A percentile compares a stretch with the other conserved stretches of the same genome.
phyloP scores from a whole-genome alignment of 495 filamentous ascomycete species.

The Aspergillus baeticus region DNA sequence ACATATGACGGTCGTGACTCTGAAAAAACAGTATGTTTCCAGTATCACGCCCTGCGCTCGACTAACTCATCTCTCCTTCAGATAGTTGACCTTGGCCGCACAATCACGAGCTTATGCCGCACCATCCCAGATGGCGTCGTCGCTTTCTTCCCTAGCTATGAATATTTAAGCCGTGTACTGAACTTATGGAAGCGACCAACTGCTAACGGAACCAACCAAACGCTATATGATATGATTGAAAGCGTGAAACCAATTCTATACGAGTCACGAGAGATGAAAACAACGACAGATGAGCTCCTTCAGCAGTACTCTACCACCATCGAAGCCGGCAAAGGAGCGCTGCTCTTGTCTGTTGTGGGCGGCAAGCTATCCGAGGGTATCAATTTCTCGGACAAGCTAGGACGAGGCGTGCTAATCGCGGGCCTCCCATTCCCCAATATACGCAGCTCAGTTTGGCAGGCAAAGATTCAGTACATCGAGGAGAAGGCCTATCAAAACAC shows the following conservation, averaged over 20 bases:
- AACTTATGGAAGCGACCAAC: constrained; percentile 59
- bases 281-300: constrained; percentile 63
- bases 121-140: constrained; percentile 87
- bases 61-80: constrained; percentile 23
- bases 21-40: constrained; percentile 47
- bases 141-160: constrained; percentile 95
- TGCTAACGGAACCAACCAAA: constrained; percentile 27
- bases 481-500: constrained; percentile 52
- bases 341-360: constrained; percentile 91
- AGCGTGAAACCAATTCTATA: constrained; percentile 65
- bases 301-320: constrained; percentile 70
- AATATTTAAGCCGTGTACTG: constrained; percentile 76
- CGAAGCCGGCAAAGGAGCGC: constrained; percentile 63
- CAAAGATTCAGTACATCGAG: constrained; percentile 84
- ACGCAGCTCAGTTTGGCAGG: constrained; percentile 86
- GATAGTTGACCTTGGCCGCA: constrained; percentile 74
- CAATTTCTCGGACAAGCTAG: constrained; percentile 92
- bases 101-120: constrained; percentile 66
- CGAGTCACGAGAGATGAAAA: constrained; percentile 55
- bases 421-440: constrained; percentile 94
- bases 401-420: constrained; percentile 83
- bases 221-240: constrained; percentile 39
- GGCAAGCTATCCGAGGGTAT: constrained; percentile 96
- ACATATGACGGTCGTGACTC: constrained; percentile 73
- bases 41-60: neutral